Base-by-base conservation (phyloP, 805 yeast genomes). In the Candida yuanshanica region DNA sequence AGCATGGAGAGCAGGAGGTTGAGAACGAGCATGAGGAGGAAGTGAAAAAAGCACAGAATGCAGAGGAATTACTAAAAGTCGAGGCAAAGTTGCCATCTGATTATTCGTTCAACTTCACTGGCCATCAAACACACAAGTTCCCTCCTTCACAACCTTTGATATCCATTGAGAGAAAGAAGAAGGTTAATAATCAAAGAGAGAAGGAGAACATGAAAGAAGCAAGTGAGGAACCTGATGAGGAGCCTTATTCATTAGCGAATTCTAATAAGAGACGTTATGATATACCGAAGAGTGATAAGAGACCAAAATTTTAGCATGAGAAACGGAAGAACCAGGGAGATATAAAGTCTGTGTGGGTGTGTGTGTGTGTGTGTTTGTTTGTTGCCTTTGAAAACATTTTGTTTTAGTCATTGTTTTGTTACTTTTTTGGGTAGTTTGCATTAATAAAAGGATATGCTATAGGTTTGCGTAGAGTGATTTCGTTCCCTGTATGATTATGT, bases 141-240 rank as follows among this genome's bases (percentile, higher is more conserved):
- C 56, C 53, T 14, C 51, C 53, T 10, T 38, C 55, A 0, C 46
- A 42, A 35, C 58, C 56, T 2, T 43, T 54, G 2, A 14, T 51
- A 20, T 41, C 41, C 7, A 43, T 43, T 14, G 43, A 43, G 6
- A 29, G 37, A 13, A 43, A 27, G n/a, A n/a, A 43, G 36, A 24
- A 43, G 23, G 33, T 8, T 18, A 21, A 6, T 24, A 24, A 24
- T 11, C n/a, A 24, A 11, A 24, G 10, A 4, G 11, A 9, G 29
- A 26, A 13, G 29, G 11, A 7, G 29, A 26, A 26, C n/a, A n/a
- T n/a, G n/a, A 17, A 13, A 24, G 27, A 24, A 24, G 27, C 10
- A 24, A n/a, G 13, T 7, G 27, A 24, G 13, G 27, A 24, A n/a
- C n/a, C n/a, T 24, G 13, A 26, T n/a, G 8, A 13, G 14, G 29